Evolutionary conservation across 768 basidiomycete genomes (phyloP).

Genomic region (Boletus patriciae): DNA sequence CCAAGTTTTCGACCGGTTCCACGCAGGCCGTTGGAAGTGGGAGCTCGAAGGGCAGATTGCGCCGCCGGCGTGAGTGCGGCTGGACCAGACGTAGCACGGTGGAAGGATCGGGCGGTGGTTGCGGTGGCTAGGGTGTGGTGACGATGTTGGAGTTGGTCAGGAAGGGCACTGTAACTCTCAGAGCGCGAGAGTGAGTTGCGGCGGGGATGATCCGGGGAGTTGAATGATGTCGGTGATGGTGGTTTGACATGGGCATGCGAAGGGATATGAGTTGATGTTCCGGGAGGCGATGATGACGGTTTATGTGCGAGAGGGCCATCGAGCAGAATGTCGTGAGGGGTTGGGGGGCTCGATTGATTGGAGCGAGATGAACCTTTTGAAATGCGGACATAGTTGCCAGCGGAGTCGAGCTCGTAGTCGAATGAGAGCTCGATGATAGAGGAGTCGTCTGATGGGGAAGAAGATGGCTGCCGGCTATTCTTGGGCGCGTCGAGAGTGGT

Average conservation of each 20-base stretch:
- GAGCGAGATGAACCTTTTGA: constrained; percentile 45
- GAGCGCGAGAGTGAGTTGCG: constrained; percentile 63
- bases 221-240: constrained; percentile 36
- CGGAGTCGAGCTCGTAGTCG: constrained; percentile 45
- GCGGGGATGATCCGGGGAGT: constrained; percentile 40
- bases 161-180: constrained; percentile 50
- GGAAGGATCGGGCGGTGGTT: constrained; percentile 51
- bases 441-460: constrained; percentile 46
- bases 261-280: constrained; percentile 17
- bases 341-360: constrained; percentile 41
- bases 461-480: constrained; percentile 33
- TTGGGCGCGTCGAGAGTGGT: constrained; percentile 32
- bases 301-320: constrained; percentile 27
- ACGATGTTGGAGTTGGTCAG: constrained; percentile 31
- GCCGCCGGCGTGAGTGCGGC: constrained; percentile 35
- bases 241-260: constrained; percentile 27
- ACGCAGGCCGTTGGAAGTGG: constrained; percentile 34
- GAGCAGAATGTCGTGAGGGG: constrained; percentile 37
- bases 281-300: constrained; percentile 26
- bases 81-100: constrained; percentile 67
- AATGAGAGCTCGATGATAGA: constrained; percentile 49
- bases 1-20: constrained; percentile 36
- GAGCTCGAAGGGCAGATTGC: constrained; percentile 30
- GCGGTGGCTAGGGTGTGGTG: constrained; percentile 25
- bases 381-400: constrained; percentile 46